Base-by-base conservation (phyloP, 2,329 filamentous ascomycete species). In the Pseudogymnoascus sp. region DNA sequence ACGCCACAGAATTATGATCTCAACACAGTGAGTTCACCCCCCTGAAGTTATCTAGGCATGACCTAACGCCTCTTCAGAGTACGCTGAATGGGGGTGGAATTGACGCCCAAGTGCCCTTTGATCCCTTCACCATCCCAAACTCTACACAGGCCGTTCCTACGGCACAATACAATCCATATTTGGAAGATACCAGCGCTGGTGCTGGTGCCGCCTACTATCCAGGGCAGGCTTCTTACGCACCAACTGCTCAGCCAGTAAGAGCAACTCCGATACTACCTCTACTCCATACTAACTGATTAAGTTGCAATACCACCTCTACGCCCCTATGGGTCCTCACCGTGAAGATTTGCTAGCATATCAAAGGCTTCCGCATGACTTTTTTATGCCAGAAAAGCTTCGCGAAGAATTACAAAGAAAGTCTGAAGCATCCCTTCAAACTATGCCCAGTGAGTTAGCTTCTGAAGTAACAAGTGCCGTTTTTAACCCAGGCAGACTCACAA, bases 221-320 rank as follows among this genome's bases (percentile, higher is more conserved):
- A 59, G 73, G 80, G n/a, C 81, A 82, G 45, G 75, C 75, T 59
- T 76, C 78, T 10, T 87, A 81, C 70, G 73, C 77, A 10, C 73
- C 80, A 61, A 81, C 83, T 52, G 74, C 79, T 26, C 83, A 83
- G 61, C 89, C 89, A 21, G 84, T 87, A 74, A 71, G 80, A 71
- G 10, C 1, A 8, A 62, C 62, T 39, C 6, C 58, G 7, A 39
- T 16, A 61, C 26, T 16, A 29, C 12, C 6, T 31, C 29, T 59
- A 49, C 41, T 19, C 52, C n/a, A 62, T 59, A 63, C 70, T 72
- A 61, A 72, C 63, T 19, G 55, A 6, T 62, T n/a, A 65, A 88
- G 85, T 83, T 92, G 5, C 90, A 93, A 78, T 96, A 97, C 73
- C 94, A 99, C 74, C 82, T 96, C 11, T 99, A 99, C 74, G 90